These are phyloP conservation scores for Mucor racemosus DNA, from an alignment of 371 early-diverging fungal species.

Conservation along the genomic window DNA sequence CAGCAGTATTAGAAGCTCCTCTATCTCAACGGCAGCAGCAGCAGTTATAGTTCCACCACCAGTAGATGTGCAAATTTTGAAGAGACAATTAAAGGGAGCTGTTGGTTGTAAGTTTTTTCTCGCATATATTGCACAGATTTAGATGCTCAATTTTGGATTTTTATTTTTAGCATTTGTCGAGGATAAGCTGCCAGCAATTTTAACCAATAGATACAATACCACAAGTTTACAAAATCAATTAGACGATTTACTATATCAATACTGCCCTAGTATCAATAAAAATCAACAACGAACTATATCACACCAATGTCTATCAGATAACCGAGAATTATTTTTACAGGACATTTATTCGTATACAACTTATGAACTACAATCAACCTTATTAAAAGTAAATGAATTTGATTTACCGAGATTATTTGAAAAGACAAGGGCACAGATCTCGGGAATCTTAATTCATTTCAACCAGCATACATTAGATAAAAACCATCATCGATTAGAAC, in stretches of 20 bases:
- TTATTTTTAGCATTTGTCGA: conserved; percentile 31
- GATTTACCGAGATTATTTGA: conserved; percentile 30
- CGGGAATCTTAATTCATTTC: conserved; percentile 30
- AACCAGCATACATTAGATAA: conserved; percentile 26
- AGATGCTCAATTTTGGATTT: not conserved
- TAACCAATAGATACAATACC: conserved; percentile 22
- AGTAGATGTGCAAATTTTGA: conserved; percentile 31
- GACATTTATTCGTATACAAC: conserved; percentile 15
- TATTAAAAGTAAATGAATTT: conserved; percentile 15
- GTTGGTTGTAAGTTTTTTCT: conserved; percentile 28
- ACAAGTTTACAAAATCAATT: conserved; percentile 22
- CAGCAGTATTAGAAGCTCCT: not conserved
- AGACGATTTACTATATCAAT: conserved; percentile 18
- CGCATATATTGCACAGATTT: not conserved
- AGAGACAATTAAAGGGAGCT: conserved; percentile 30
- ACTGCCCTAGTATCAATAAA: conserved; percentile 13
- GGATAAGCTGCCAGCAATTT: conserved; percentile 26
- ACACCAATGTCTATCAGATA: conserved; percentile 17
- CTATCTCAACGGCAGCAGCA: not conserved
- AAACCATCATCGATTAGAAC: conserved; percentile 19
- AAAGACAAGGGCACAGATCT: conserved; percentile 35
- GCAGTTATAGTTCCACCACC: conserved; percentile 6
- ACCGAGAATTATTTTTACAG: conserved; percentile 10
- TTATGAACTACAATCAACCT: conserved; percentile 11
- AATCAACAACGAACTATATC: conserved; percentile 5